Base-by-base conservation (phyloP, 306 rosid species). In the Styphnolobium japonicum region DNA sequence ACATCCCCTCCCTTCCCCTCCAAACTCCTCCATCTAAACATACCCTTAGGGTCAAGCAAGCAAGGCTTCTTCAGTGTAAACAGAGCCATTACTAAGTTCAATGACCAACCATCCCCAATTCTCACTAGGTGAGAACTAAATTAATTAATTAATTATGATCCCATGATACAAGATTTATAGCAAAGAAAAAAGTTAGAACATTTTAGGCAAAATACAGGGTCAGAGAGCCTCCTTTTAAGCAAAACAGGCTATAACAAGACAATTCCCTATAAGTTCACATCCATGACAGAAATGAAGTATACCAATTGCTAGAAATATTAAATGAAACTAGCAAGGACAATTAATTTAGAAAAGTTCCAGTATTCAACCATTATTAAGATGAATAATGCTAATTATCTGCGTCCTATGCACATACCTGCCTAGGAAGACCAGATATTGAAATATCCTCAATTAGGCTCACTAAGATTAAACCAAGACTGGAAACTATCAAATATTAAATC, bases 401-500 rank as follows among this genome's bases (percentile, higher is more conserved):
- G 63, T 65, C 33, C 39, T 65, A 40, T 51, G 73, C 6, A n/a
- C 51, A 63, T 63, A 9, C 75, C 63, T 23, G 25, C 53, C 62
- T 21, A 9, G 12, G 51, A 60, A 36, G 37, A 66, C 67, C 22
- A 37, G 56, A n/a, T 25, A 52, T n/a, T 53, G 33, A 65, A 36
- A 65, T 23, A 19, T 29, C 52, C 53, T 33, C 43, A 45, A 72
- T 29, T 14, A 15, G 21, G 19, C 37, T 42, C 19, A 16, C 57
- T 39, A 22, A 14, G 79, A 68, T 68, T 34, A 79, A 53, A 70
- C 33, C 56, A 46, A 61, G 69, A 36, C 22, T 36, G 9, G 63
- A 58, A 51, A 66, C 71, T 27, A 67, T 27, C 61, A 19, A 46
- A 57, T 67, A 65, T 40, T 31, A 22, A 67, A 58, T 73, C 64